These are phyloP conservation scores for Ampelocalamus luodianensis DNA, from an alignment of 176 grass and related monocot species.

Conservation along the genomic window DNA sequence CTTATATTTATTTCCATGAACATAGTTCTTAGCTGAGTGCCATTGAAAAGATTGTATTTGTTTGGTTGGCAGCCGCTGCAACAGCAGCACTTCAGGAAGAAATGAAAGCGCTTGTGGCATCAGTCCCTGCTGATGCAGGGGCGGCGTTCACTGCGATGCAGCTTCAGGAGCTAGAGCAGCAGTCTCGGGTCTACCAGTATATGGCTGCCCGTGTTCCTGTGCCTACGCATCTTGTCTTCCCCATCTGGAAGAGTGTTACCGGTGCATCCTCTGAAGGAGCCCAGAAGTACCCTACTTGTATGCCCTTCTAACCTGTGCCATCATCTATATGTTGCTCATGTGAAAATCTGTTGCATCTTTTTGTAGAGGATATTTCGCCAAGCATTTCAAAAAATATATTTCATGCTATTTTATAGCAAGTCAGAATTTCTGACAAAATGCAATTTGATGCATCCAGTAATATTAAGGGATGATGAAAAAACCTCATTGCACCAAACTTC, in stretches of 20 bases:
- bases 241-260: conserved; percentile 94
- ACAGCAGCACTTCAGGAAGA: conserved; percentile 58
- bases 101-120: conserved; percentile 54
- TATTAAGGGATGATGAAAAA: not conserved
- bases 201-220: conserved; percentile 90
- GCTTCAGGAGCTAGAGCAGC: conserved; percentile 95
- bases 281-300: conserved; percentile 89
- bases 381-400: not conserved
- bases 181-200: conserved; percentile 92
- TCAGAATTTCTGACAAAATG: not conserved
- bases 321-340: not conserved
- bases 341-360: conserved; percentile 7
- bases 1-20: not conserved
- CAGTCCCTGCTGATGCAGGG: conserved; percentile 65
- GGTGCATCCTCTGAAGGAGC: conserved; percentile 75
- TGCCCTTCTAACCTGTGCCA: conserved; percentile 31
- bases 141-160: conserved; percentile 75
- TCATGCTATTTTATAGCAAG: conserved; percentile 8
- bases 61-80: conserved; percentile 48
- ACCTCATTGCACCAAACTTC: not conserved
- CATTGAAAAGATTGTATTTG: not conserved
- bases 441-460: conserved; percentile 20
- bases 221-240: conserved; percentile 90
- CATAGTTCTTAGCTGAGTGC: not conserved
- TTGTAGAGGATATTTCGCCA: not conserved